Base-by-base conservation (phyloP, 345 rosid species). In the Bruguiera sexangula region DNA sequence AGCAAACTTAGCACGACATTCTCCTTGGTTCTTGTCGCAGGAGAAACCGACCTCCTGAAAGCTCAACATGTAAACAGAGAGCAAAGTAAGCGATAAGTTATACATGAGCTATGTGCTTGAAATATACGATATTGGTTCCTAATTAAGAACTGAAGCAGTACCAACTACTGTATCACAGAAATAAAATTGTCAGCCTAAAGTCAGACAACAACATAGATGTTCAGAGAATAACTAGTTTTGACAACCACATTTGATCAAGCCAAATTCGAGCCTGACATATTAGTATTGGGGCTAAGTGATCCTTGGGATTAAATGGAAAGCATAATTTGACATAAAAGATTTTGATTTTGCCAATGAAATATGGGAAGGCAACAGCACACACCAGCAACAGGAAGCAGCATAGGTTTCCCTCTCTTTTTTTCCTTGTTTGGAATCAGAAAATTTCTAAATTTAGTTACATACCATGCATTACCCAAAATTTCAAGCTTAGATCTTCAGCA, bases 1-100 rank as follows among this genome's bases (percentile, higher is more conserved):
- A 66, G 90, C 83, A 77, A 91, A 91, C 80, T 86, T 91, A 73
- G 96, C 84, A 78, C 87, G 97, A 73, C 98, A 94, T 80, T 94
- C 97, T 67, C 98, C 98, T 77, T 91, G 97, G 74, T 79, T 94
- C 61, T 85, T 81, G 82, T 94, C 90, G 51, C 96, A 91, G 68
- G 85, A 91, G 76, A 94, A 91, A 48, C 98, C 98, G 56, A 94
- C 75, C 79, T 89, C 98, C 97, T 93, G 82, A 63, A 79, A 77
- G 51, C 60, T 21, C 82, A 84, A 60, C 57, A 43, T 60, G 37
- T 6, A 70, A 65, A 20, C 20, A 10, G 29, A 56, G 29, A 56
- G 60, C 29, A 21, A 22, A 56, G 60, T 5, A 24, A 56, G 60
- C 11, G 9, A 48, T 65, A 70, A 31, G 67, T 63, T 22, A 67